These are phyloP conservation scores for Austroboletus novae-zelandiae DNA, from an alignment of 1,284 basidiomycete species.

Conservation along the genomic window DNA sequence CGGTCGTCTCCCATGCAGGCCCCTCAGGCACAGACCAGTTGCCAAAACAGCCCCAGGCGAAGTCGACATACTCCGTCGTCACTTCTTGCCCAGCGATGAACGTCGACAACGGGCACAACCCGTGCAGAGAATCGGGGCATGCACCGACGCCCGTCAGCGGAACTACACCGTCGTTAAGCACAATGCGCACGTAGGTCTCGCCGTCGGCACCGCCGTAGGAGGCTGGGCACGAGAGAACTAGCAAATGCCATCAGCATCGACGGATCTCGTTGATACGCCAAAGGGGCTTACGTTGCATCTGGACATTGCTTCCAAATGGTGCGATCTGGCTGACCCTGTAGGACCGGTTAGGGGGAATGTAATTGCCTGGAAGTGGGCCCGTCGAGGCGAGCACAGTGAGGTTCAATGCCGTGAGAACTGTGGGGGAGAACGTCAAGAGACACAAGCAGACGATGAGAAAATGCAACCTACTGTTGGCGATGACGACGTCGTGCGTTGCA, in stretches of 20 bases:
- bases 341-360: conserved; percentile 49
- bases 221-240: conserved; percentile 28
- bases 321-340: conserved; percentile 31
- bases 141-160: conserved; percentile 76
- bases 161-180: conserved; percentile 86
- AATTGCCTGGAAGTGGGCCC: conserved; percentile 53
- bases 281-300: conserved; percentile 31
- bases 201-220: not conserved
- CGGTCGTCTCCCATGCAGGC: conserved; percentile 53
- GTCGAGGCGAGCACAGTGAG: conserved; percentile 50
- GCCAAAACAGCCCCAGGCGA: conserved; percentile 72
- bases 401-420: conserved; percentile 56
- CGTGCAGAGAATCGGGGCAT: conserved; percentile 66
- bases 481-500: conserved; percentile 82
- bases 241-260: not conserved
- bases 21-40: conserved; percentile 66
- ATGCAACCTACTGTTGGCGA: conserved; percentile 62
- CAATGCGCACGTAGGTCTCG: conserved; percentile 65
- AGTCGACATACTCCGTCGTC: conserved; percentile 69
- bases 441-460: not conserved
- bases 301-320: conserved; percentile 33
- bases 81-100: conserved; percentile 74
- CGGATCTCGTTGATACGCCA: not conserved
- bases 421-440: not conserved
- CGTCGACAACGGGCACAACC: conserved; percentile 74